Conservation (phyloP, 768 basidiomycete species). For the Sutorius australiensis region DNA sequence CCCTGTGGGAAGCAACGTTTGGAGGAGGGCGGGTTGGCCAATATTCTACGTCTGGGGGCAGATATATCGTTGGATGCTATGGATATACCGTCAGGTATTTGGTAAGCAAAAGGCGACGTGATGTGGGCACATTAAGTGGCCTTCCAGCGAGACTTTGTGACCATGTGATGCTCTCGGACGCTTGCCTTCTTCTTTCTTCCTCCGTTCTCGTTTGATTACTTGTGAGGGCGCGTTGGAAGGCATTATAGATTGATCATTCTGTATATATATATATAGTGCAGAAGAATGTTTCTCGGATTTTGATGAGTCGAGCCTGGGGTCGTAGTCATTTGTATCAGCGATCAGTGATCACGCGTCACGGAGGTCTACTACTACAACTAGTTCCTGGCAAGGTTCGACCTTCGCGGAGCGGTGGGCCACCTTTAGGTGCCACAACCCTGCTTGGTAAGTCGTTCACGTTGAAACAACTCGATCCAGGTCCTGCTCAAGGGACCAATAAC, state of each 20-base stretch:
- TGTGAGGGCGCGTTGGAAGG: neutral
- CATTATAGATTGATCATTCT: neutral
- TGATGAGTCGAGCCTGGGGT: neutral
- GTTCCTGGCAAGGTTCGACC: too few relatives aligned
- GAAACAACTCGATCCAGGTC: too few relatives aligned
- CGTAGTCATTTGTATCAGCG: too few relatives aligned
- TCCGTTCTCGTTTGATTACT: neutral
- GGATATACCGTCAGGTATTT: neutral
- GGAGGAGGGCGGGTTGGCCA: constrained; percentile 24
- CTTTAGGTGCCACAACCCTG: too few relatives aligned
- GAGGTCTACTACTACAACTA: too few relatives aligned
- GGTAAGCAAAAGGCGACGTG: constrained; percentile 6
- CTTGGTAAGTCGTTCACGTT: too few relatives aligned
- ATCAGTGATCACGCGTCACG: too few relatives aligned
- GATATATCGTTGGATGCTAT: neutral
- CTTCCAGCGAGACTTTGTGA: neutral
- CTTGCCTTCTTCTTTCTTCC: neutral
- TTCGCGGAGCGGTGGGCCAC: too few relatives aligned
- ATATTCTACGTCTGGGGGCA: constrained; percentile 1
- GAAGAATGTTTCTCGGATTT: neutral
- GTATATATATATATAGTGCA: neutral
- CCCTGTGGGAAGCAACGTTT: constrained; percentile 6
- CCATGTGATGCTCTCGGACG: neutral
- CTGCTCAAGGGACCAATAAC: too few relatives aligned
- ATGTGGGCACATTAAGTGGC: neutral